Conservation (phyloP, 306 rosid species). For the Quercus bicolor region DNA sequence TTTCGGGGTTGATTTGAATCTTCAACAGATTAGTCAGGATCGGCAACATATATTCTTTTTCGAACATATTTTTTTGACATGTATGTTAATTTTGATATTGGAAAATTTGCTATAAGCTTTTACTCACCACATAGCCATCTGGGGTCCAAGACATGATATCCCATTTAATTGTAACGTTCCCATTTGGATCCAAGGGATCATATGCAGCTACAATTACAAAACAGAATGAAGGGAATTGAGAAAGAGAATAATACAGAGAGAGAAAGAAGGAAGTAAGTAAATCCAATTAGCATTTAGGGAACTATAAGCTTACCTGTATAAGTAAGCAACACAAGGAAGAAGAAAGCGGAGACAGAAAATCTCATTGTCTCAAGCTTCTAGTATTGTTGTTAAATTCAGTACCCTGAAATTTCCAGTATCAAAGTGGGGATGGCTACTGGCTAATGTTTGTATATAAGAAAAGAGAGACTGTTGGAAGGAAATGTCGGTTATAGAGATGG, state of each 20-base stretch:
- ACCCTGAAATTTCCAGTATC: background rate
- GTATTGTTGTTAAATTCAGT: slow-evolving; percentile 9
- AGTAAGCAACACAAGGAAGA: slow-evolving; percentile 44
- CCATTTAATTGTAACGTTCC: slow-evolving; percentile 87
- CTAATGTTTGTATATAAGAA: slow-evolving; percentile 5
- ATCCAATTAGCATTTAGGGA: background rate
- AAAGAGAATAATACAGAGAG: background rate
- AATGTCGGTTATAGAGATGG: slow-evolving; percentile 27
- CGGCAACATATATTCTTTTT: too few species aligned
- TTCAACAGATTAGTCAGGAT: too few species aligned
- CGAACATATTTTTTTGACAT: too few species aligned
- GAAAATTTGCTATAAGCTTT: background rate
- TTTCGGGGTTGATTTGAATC: too few species aligned
- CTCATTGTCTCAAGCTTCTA: slow-evolving; percentile 39
- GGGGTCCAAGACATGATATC: slow-evolving; percentile 92
- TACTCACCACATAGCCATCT: slow-evolving; percentile 86
- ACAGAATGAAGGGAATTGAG: background rate
- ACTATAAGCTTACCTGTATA: slow-evolving; percentile 44
- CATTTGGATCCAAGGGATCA: slow-evolving; percentile 96
- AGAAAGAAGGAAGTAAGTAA: background rate
- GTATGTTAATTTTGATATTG: too few species aligned
- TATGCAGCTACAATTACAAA: slow-evolving; percentile 50
- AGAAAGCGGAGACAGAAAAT: slow-evolving; percentile 39
- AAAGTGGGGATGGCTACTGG: background rate
- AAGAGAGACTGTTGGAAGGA: slow-evolving; percentile 19